Percentiles rank a stretch among this genome's conserved stretches.
Evolutionary conservation across 2,329 filamentous ascomycete genomes (phyloP).

Genomic region (Fusarium sp.): DNA sequence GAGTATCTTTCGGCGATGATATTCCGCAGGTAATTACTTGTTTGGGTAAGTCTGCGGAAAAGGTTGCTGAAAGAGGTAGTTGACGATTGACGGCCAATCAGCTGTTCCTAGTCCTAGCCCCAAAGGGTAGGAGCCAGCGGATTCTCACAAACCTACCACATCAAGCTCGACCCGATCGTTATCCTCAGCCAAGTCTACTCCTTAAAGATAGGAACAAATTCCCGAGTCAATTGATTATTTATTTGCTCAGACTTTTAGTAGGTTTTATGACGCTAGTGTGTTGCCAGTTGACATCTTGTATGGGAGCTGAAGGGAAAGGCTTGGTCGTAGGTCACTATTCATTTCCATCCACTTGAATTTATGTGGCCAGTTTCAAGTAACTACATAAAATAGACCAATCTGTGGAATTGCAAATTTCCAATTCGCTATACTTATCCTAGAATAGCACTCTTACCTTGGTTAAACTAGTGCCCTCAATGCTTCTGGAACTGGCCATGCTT

Average conservation of each 20-base stretch:
- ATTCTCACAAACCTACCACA: neutral
- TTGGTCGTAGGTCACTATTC: no score
- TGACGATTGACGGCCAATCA: neutral
- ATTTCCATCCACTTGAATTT: no score
- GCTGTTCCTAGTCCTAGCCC: neutral
- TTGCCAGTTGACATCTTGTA: no score
- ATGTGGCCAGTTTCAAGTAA: no score
- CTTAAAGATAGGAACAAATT: no score
- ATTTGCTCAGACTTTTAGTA: no score
- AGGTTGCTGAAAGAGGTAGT: neutral
- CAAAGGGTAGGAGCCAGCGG: neutral
- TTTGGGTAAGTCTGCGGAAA: neutral
- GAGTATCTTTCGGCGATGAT: neutral
- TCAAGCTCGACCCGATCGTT: neutral
- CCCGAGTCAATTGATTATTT: no score
- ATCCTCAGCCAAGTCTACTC: no score
- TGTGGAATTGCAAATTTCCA: no score
- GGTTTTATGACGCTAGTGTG: no score
- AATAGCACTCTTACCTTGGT: neutral
- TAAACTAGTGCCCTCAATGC: conserved; percentile 10
- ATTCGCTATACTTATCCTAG: no score
- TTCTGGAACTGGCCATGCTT: conserved; percentile 37
- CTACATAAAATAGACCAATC: neutral
- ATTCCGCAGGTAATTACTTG: neutral
- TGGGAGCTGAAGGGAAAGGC: no score